Evolutionary conservation across 2,329 filamentous ascomycete species (phyloP), one percentile per base, ranked within the genome.

Genomic region (Phialophora verrucosa): DNA sequence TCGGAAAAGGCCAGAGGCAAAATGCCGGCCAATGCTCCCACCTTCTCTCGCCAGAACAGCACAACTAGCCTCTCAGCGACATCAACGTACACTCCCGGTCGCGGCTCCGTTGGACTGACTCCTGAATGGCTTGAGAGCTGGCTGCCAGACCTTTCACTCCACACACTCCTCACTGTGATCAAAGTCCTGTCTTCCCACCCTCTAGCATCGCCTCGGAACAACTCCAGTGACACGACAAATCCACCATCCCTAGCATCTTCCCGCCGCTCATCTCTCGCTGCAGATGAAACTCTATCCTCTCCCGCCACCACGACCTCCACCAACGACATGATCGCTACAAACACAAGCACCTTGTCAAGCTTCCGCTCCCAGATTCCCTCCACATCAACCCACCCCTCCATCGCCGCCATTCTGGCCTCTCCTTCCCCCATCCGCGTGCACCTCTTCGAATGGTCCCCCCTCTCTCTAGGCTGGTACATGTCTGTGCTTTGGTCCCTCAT

Each of bases 1-100:
- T 97, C 94, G 23, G 95, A 98, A 78, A 99, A 98, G 77, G 95
- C 95, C 17, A 85, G 95, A 58, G 95, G 95, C 7, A 99, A 99
- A 78, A 92, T 96, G 88, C 95, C 94, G 31, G 92, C 91, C 12
- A 91, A 91, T 1, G 84, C 90, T 58, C 85, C 87, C n/a, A 87
- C 87, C 1, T 97, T 97, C 76, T 97, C 93, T 0, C 85, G 94
- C 20, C 93, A 97, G 75, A 97, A 95, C 75, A 96, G 93, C 77
- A 91, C 89, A 31, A 91, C 91, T 1, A 97, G 92, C 74, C 83
- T 97, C 42, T 87, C 84, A 65, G 88, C 88, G 72, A 83, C 89
- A 73, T 86, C 88, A 12, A 82, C 85, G 49, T 79, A 87, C 27
- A 83, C 85, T 20, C 84, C 86, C 1, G 85, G 85, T 31, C 72